Base-by-base conservation (phyloP, 2,329 filamentous ascomycete species). In the Cercospora citrullina region DNA sequence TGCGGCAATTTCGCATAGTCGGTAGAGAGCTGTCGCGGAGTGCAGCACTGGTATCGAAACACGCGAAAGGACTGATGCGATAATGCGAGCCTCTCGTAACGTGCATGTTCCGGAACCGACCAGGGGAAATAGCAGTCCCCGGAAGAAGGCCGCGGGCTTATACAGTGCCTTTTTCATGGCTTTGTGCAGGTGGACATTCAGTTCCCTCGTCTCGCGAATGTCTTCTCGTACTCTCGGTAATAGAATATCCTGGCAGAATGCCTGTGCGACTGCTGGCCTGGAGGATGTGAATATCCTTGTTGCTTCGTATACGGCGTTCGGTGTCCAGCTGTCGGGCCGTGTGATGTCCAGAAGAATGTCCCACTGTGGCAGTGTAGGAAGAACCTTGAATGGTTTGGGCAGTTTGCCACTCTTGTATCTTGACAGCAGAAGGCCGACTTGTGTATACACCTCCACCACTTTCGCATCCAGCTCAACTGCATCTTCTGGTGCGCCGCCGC, bases 341-440 rank as follows among this genome's bases (percentile, higher is more conserved):
- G 93, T 96, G 65, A 96, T 87, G 71, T 89, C 85, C 73, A 97
- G 87, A 42, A 97, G 91, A 21, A 93, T 91, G 77, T 95, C 92
- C 93, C 94, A 98, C 75, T 95, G 89, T 7, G 93, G 93, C 14
- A 98, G 88, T 0, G 93, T 94, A 2, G 95, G 95, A 8, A 99
- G 86, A 72, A 98, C 93, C 81, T 98, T 98, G 86, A 99, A 96
- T 0, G 94, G 94, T 81, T 99, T 99, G 21, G 95, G 95, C 33
- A 99, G 86, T 72, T 94, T 94, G n/a, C 95, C 95, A 14, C 91
- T 94, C 81, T 96, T 97, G 84, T 97, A 98, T 72, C 94, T 89
- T 28, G 92, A 93, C 68, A 99, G 86, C 69, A 98, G 90, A 72
- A 94, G 85, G 69, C 94, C 94, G 74, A 97, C 90, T 89, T 97